Percentiles rank a stretch among this genome's conserved stretches.
Evolutionary conservation across 192 early-diverging fungal species (phyloP).

Genomic region (Obelidium mucronatum): DNA sequence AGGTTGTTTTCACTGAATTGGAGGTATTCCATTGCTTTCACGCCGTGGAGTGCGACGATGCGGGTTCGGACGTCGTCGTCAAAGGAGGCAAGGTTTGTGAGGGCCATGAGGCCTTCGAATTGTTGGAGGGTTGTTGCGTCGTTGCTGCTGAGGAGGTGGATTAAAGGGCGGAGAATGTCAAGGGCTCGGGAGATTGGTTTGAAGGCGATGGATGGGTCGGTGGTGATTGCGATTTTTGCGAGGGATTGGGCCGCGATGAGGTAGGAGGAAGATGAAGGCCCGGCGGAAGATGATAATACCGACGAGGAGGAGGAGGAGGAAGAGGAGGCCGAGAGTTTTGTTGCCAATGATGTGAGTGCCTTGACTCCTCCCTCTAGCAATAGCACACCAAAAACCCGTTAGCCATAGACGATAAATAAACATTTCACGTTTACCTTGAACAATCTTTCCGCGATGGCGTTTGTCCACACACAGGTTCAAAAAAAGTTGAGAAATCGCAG

Average conservation of each 20-base stretch:
- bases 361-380: conserved; percentile 73
- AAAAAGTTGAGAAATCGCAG: conserved; percentile 70
- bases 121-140: conserved; percentile 65
- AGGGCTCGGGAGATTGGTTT: conserved; percentile 61
- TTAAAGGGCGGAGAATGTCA: conserved; percentile 77
- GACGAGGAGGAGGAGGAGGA: conserved; percentile 52
- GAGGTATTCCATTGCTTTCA: conserved; percentile 76
- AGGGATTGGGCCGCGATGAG: conserved; percentile 78
- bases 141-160: conserved; percentile 65
- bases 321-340: conserved; percentile 27
- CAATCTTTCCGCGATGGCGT: conserved; percentile 72
- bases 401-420: too few species aligned
- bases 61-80: conserved; percentile 69
- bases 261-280: conserved; percentile 33
- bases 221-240: conserved; percentile 92
- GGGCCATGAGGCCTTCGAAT: conserved; percentile 92
- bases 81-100: conserved; percentile 89
- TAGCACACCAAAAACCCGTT: too few species aligned
- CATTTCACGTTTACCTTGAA: conserved; percentile 73
- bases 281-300: conserved; percentile 34
- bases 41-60: conserved; percentile 67
- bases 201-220: conserved; percentile 90
- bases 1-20: conserved; percentile 35
- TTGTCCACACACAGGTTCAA: conserved; percentile 71
- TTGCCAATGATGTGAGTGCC: conserved; percentile 63